Evolutionary conservation across 768 basidiomycete genomes (phyloP).

Genomic region (Leccinellum rugosiceps): DNA sequence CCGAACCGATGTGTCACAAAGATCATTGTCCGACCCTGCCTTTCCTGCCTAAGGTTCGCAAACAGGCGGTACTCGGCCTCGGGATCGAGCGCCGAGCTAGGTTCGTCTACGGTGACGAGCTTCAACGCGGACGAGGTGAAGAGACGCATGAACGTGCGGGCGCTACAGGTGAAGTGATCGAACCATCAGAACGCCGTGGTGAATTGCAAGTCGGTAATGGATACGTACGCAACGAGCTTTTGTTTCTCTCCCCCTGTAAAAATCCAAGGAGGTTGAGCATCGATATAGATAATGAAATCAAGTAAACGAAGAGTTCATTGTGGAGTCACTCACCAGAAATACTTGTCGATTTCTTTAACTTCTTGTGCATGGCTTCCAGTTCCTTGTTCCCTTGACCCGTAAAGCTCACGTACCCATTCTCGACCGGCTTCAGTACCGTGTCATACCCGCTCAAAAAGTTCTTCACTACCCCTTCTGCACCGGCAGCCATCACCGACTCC

Average conservation of each 20-base stretch:
- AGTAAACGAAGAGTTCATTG: neutral
- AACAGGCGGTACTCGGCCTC: constrained; percentile 35
- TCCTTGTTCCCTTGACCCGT: constrained; percentile 9
- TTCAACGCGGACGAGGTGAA: constrained; percentile 25
- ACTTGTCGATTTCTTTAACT: constrained; percentile 17
- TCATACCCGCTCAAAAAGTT: constrained; percentile 36
- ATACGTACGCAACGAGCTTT: constrained; percentile 27
- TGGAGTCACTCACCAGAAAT: constrained; percentile 22
- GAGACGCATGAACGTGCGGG: constrained; percentile 42
- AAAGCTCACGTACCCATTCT: constrained; percentile 29
- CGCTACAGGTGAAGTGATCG: constrained; percentile 10
- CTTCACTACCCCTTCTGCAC: constrained; percentile 39
- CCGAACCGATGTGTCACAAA: constrained; percentile 42
- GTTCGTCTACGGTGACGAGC: constrained; percentile 37
- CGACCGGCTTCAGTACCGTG: constrained; percentile 38
- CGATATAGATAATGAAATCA: too few relatives aligned
- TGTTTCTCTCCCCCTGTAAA: constrained; percentile 31
- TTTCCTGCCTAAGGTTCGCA: constrained; percentile 22
- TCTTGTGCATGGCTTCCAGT: constrained; percentile 12
- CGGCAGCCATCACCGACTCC: constrained; percentile 32
- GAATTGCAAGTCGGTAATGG: too few relatives aligned
- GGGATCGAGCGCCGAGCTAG: constrained; percentile 38
- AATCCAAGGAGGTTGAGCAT: neutral
- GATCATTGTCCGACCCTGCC: constrained; percentile 37
- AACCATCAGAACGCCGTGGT: neutral